A percentile compares a stretch with the other conserved stretches of the same genome.
Evolutionary conservation across 495 filamentous ascomycete species (phyloP).

Genomic region (Mytilinidion resinicola): DNA sequence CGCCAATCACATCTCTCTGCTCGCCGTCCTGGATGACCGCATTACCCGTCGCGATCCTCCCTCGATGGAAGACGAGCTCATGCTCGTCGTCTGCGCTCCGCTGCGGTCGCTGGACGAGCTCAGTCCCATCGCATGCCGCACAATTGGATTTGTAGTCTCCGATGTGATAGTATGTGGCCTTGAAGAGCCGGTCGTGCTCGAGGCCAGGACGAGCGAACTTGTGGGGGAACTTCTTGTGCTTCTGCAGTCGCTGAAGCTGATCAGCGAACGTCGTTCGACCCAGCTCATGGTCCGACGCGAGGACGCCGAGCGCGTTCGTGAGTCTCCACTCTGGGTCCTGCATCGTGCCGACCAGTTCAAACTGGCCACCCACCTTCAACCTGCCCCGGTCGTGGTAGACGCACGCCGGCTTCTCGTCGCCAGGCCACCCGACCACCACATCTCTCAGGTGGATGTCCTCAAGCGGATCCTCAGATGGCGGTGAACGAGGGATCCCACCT

Average conservation of each 20-base stretch:
- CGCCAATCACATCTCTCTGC: background rate
- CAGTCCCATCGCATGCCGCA: background rate
- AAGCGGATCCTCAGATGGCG: background rate
- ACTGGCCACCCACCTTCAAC: constrained; percentile 4
- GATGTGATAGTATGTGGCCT: background rate
- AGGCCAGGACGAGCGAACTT: background rate
- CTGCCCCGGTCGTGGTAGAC: constrained; percentile 5
- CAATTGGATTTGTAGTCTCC: background rate
- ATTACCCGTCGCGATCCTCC: background rate
- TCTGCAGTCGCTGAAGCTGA: background rate
- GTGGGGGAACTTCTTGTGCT: background rate
- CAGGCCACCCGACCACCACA: background rate
- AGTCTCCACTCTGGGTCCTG: background rate
- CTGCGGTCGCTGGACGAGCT: background rate
- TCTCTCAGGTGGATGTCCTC: constrained; percentile 7
- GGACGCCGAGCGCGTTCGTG: background rate
- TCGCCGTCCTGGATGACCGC: background rate
- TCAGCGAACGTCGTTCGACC: background rate
- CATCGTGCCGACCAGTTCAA: background rate
- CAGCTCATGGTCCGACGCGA: background rate
- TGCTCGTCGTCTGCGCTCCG: background rate
- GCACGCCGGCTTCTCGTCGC: background rate
- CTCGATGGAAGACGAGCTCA: background rate
- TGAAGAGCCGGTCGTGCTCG: background rate
- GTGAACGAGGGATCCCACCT: constrained; percentile 5